Base-by-base conservation (phyloP, 2,329 filamentous ascomycete species). In the Cytospora piceae region DNA sequence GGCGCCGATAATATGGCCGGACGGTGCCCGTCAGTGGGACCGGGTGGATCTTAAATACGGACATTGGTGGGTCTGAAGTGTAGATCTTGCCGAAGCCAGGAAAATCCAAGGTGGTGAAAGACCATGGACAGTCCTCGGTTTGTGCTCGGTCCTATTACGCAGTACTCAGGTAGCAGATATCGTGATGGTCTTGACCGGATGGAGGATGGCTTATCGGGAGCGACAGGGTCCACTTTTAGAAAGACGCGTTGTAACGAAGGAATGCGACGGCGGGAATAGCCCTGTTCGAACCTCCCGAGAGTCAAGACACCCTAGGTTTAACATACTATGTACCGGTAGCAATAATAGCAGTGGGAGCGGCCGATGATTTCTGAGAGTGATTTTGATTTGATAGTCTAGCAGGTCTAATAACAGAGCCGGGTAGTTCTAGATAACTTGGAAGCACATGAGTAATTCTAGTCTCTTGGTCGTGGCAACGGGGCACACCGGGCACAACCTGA, bases 11-110 rank as follows among this genome's bases (percentile, higher is more conserved):
- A 65, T 49, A 14, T 27, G 51, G 15, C 58, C 63, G 66, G 63
- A 67, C 55, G 63, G 66, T 63, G 66, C 66, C 66, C 66, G 63
- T 67, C 32, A 4, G 53, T 55, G 61, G 61, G 39, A 53, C 17
- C n/a, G 9, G 14, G 61, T 63, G 61, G 61, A 27, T 49, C 27
- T 55, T 12, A 14, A 31, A 57, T 62, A 63, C 63, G 66, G 66
- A 61, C 29, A 24, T 55, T 32, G 2, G 63, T 65, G 66, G 66
- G 63, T 39, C 63, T 27, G 22, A 53, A 60, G 22, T 42, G 66
- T 49, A 67, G 66, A 67, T 67, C 66, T 55, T 58, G 39, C 54
- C 62, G 63, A 52, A 49, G 9, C n/a, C 42, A 49, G n/a, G 39
- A 7, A 20, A 46, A 1, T n/a, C 6, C 42, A 22, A 49, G 46